These are phyloP conservation scores for Gossypium sturtianum DNA, from an alignment of 345 rosid genomes.

Conservation along the genomic window DNA sequence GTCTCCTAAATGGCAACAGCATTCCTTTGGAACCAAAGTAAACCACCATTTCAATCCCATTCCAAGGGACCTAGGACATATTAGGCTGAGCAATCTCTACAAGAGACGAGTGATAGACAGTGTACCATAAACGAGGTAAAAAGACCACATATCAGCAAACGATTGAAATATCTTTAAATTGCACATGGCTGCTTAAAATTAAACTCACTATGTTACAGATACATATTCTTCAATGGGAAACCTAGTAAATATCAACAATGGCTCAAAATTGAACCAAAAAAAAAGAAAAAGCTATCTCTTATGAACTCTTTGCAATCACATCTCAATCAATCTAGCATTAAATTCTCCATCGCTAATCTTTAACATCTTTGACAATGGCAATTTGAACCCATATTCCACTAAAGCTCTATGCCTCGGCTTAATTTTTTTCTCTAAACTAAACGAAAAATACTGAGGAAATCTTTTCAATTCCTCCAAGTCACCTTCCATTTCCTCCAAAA, in stretches of 20 bases:
- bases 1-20: too few relatives aligned
- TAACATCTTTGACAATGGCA: constrained; percentile 72
- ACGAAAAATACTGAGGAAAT: constrained; percentile 88
- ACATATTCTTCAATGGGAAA: background rate
- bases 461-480: constrained; percentile 51
- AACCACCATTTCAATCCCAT: background rate
- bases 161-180: background rate
- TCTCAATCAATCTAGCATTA: constrained; percentile 45
- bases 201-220: background rate
- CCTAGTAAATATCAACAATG: background rate
- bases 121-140: background rate
- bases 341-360: constrained; percentile 81
- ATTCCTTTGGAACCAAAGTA: background rate
- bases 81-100: background rate
- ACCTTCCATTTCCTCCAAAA: constrained; percentile 54
- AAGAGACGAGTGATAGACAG: background rate
- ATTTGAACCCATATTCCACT: constrained; percentile 42
- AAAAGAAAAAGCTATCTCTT: constrained; percentile 11
- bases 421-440: constrained; percentile 84
- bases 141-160: background rate
- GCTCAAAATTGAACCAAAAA: background rate
- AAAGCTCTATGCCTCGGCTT: constrained; percentile 69
- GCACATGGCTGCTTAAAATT: background rate
- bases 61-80: background rate
- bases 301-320: constrained; percentile 35